phyloP scores from a whole-genome alignment of 768 basidiomycete species.

The Termitomyces sp. region DNA sequence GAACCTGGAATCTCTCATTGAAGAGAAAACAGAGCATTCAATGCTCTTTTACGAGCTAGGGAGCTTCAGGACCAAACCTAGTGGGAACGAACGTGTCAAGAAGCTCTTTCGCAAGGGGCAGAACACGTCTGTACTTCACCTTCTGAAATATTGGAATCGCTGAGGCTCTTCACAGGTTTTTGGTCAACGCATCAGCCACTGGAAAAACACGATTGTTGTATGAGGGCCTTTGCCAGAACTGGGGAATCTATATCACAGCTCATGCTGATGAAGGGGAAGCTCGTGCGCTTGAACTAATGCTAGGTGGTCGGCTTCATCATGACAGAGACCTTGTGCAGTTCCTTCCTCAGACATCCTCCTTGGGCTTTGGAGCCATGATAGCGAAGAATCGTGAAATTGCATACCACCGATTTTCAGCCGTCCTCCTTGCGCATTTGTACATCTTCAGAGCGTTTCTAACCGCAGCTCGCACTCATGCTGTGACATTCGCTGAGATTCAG shows the following conservation, averaged over 20 bases:
- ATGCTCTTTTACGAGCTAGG: conserved; percentile 2
- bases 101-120: not conserved
- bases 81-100: not conserved
- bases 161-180: not conserved
- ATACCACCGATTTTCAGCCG: no score
- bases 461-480: no score
- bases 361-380: no score
- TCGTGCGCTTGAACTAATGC: not conserved
- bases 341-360: no score
- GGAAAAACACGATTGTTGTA: conserved; percentile 1
- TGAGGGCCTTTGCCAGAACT: not conserved
- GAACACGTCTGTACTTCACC: not conserved
- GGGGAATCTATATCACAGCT: not conserved
- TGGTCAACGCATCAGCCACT: not conserved
- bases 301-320: not conserved
- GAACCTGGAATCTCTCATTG: not conserved
- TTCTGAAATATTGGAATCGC: no score
- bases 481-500: no score
- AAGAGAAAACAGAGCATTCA: not conserved
- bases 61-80: not conserved
- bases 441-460: no score
- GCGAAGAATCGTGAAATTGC: no score
- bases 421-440: no score
- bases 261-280: not conserved
- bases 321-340: no score